These are phyloP conservation scores for Phytopythium kandeliae DNA, from an alignment of 352 stramenopile species.

Conservation along the genomic window DNA sequence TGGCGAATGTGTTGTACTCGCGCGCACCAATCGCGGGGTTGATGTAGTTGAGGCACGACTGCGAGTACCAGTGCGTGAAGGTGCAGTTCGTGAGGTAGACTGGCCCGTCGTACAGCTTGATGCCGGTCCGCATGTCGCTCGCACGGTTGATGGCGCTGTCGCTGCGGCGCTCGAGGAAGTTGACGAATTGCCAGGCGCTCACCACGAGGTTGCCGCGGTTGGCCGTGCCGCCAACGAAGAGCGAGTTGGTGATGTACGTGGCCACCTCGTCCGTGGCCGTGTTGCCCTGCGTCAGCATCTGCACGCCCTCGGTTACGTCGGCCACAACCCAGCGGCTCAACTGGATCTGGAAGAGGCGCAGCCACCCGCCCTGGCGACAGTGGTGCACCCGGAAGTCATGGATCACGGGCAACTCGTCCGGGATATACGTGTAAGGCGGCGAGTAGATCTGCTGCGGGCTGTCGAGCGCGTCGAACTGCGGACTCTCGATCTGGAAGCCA, in stretches of 20 bases:
- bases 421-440: constrained; percentile 22
- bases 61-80: constrained; percentile 30
- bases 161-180: constrained; percentile 29
- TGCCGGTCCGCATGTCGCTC: constrained; percentile 20
- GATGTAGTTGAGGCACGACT: constrained; percentile 31
- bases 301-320: constrained; percentile 29
- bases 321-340: constrained; percentile 26
- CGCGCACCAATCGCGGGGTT: constrained; percentile 30
- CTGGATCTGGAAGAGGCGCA: constrained; percentile 21
- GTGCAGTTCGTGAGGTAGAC: constrained; percentile 26
- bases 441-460: constrained; percentile 21
- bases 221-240: constrained; percentile 26
- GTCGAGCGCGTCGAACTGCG: constrained; percentile 20
- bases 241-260: constrained; percentile 27
- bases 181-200: constrained; percentile 25
- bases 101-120: constrained; percentile 35
- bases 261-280: constrained; percentile 17
- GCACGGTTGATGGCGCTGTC: constrained; percentile 24
- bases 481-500: constrained; percentile 27
- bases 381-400: constrained; percentile 27
- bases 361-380: constrained; percentile 29
- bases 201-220: constrained; percentile 35
- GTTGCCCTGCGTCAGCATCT: constrained; percentile 30
- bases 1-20: constrained; percentile 28
- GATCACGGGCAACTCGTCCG: constrained; percentile 20